phyloP scores from a whole-genome alignment of 2,329 filamentous ascomycete genomes.

The Xylariaceae sp. region DNA sequence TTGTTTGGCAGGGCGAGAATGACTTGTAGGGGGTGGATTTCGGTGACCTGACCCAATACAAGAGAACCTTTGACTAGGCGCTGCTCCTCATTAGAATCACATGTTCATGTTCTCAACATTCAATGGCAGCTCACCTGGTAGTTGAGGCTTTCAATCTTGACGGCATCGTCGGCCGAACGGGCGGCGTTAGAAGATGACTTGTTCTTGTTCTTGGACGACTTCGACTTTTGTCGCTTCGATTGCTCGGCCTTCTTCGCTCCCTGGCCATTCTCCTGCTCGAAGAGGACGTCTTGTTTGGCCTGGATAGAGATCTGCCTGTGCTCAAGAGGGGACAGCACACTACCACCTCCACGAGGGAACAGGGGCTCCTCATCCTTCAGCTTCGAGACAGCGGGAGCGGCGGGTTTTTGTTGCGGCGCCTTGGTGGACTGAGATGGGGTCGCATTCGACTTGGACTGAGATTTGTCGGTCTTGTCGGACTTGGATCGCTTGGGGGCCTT shows the following conservation, averaged over 20 bases:
- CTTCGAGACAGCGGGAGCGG: conserved; percentile 38
- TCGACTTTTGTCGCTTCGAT: conserved; percentile 52
- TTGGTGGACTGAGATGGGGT: conserved; percentile 26
- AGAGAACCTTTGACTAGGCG: conserved; percentile 79
- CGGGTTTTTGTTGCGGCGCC: conserved; percentile 24
- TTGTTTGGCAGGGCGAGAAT: conserved; percentile 87
- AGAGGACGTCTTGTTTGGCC: conserved; percentile 84
- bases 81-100: conserved; percentile 57
- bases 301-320: conserved; percentile 95
- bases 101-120: background rate
- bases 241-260: conserved; percentile 41
- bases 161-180: conserved; percentile 48
- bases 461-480: conserved; percentile 35
- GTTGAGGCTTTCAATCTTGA: conserved; percentile 80
- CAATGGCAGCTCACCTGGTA: conserved; percentile 63
- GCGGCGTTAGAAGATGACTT: conserved; percentile 47
- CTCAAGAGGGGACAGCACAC: conserved; percentile 85
- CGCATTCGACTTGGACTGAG: conserved; percentile 32
- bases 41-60: conserved; percentile 78
- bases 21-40: conserved; percentile 74
- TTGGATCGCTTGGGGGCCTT: conserved; percentile 48
- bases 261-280: conserved; percentile 67
- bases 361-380: conserved; percentile 76
- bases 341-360: conserved; percentile 89
- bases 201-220: conserved; percentile 48